A percentile compares a stretch with the other conserved stretches of the same genome.
These are phyloP conservation scores for Conticribra weissflogii DNA, from an alignment of 108 stramenopile genomes.

Conservation along the genomic window DNA sequence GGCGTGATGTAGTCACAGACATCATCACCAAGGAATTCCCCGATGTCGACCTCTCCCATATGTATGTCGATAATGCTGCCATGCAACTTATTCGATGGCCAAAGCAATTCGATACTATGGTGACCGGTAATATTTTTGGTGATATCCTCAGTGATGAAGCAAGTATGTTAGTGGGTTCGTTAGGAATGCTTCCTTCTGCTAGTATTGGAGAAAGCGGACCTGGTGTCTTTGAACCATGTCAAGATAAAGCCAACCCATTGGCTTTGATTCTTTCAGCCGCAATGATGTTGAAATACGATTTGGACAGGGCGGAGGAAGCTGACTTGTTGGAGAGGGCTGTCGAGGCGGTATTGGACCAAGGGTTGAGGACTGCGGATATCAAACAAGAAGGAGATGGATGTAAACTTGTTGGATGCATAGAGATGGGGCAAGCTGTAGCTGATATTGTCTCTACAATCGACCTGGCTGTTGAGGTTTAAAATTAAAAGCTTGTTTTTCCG, in stretches of 20 bases:
- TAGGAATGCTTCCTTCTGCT: conserved; percentile 98
- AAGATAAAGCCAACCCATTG: conserved; percentile 96
- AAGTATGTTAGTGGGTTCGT: conserved; percentile 95
- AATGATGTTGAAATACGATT: conserved; percentile 97
- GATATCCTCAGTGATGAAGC: conserved; percentile 99
- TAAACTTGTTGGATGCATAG: conserved; percentile 86
- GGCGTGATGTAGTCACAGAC: conserved; percentile 94
- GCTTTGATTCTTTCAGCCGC: conserved; percentile 98
- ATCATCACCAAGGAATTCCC: conserved; percentile 89
- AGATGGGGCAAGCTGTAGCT: conserved; percentile 88
- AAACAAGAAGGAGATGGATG: conserved; percentile 90
- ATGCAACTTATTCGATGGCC: conserved; percentile 99
- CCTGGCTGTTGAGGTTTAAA: conserved; percentile 37
- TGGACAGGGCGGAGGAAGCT: conserved; percentile 91
- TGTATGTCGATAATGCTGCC: conserved; percentile 99
- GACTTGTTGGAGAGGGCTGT: conserved; percentile 88
- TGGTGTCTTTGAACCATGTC: conserved; percentile 98
- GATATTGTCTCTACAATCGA: conserved; percentile 59
- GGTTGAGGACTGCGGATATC: conserved; percentile 92
- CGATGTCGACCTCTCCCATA: conserved; percentile 93
- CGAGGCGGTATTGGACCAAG: conserved; percentile 89
- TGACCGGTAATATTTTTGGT: conserved; percentile 98
- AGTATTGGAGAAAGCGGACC: conserved; percentile 95
- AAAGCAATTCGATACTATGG: conserved; percentile 98
- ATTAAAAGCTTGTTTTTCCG: not conserved